Percentiles rank a stretch among this genome's conserved stretches.
Evolutionary conservation across 768 basidiomycete species (phyloP).

Genomic region (Melanogaster broomeanus): DNA sequence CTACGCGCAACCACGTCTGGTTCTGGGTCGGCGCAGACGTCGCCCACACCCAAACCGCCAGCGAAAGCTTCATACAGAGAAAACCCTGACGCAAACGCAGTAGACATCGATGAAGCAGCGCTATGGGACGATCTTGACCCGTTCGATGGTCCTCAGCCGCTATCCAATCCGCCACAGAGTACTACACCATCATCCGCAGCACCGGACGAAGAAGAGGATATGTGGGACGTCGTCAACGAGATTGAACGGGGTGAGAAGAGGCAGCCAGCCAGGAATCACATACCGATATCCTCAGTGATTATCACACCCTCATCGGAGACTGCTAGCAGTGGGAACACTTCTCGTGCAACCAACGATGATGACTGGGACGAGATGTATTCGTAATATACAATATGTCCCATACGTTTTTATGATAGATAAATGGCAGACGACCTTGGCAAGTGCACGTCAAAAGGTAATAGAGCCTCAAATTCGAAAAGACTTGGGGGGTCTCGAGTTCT

Average conservation of each 20-base stretch:
- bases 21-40: neutral
- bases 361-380: conserved; percentile 71
- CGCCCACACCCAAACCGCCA: conserved; percentile 2
- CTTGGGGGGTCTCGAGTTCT: no score
- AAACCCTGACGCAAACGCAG: conserved; percentile 5
- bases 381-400: conserved; percentile 16
- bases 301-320: conserved; percentile 14
- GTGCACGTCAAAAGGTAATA: no score
- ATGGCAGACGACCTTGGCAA: neutral
- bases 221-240: conserved; percentile 71
- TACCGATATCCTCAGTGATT: conserved; percentile 27
- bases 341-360: conserved; percentile 43
- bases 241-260: conserved; percentile 38
- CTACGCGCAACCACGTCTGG: conserved; percentile 15
- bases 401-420: neutral
- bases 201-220: conserved; percentile 56
- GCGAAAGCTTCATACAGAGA: conserved; percentile 9
- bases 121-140: conserved; percentile 34
- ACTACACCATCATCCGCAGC: neutral
- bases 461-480: no score
- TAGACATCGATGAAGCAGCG: conserved; percentile 41
- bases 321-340: conserved; percentile 4
- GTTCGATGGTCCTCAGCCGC: conserved; percentile 11
- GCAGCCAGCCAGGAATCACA: conserved; percentile 6
- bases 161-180: conserved; percentile 8